Conservation (phyloP, 2,329 filamentous ascomycete genomes). For the Claviceps cyperi region DNA sequence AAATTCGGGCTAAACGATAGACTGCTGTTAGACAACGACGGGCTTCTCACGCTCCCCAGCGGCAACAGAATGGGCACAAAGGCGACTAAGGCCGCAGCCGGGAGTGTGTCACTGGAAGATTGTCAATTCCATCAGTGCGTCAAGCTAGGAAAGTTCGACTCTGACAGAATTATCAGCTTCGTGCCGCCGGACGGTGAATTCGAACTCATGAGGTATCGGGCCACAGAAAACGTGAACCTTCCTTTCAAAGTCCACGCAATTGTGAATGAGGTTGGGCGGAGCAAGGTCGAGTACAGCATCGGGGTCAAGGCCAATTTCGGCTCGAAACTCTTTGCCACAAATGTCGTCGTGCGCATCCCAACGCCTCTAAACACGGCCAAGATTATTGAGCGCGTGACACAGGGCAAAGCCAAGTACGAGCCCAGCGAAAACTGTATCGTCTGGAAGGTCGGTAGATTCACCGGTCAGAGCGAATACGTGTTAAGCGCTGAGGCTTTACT, state of each 20-base stretch:
- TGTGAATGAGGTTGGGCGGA: constrained; percentile 91
- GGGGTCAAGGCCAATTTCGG: constrained; percentile 96
- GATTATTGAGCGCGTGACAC: constrained; percentile 82
- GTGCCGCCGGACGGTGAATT: constrained; percentile 96
- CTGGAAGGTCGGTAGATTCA: constrained; percentile 98
- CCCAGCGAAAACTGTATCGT: constrained; percentile 96
- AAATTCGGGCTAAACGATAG: constrained; percentile 98
- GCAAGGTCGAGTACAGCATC: constrained; percentile 97
- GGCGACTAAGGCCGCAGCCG: constrained; percentile 87
- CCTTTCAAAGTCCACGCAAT: constrained; percentile 99
- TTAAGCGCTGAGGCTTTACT: constrained; percentile 85
- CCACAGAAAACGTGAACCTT: constrained; percentile 95
- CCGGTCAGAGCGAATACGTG: constrained; percentile 92
- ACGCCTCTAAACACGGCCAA: constrained; percentile 93
- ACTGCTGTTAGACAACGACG: constrained; percentile 70
- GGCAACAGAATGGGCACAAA: constrained; percentile 72
- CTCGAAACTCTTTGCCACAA: constrained; percentile 90
- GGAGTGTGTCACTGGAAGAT: constrained; percentile 89
- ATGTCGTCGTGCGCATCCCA: constrained; percentile 85
- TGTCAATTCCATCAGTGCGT: constrained; percentile 99
- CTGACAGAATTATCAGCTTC: constrained; percentile 92
- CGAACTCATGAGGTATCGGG: constrained; percentile 95
- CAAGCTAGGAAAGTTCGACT: constrained; percentile 91
- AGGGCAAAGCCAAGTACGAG: constrained; percentile 97
- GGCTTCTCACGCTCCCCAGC: constrained; percentile 48